Percentiles rank a stretch among this genome's conserved stretches.
These are phyloP conservation scores for Coniferiporia weirii DNA, from an alignment of 1,284 basidiomycete species.

Conservation along the genomic window DNA sequence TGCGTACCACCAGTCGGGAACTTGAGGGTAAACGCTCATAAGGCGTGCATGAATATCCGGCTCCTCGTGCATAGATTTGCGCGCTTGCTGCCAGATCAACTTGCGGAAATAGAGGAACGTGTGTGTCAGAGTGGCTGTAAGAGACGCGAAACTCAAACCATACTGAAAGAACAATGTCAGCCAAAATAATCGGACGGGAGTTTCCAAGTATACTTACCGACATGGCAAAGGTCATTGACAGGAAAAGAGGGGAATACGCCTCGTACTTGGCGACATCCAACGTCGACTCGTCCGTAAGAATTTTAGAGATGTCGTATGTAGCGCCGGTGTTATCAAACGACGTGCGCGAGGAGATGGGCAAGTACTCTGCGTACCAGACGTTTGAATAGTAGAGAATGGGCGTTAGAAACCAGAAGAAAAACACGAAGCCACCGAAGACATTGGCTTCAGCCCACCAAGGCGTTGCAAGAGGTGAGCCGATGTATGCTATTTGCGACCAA, in stretches of 20 bases:
- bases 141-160: constrained; percentile 55
- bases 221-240: constrained; percentile 24
- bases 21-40: constrained; percentile 73
- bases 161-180: constrained; percentile 42
- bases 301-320: constrained; percentile 31
- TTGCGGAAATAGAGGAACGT: constrained; percentile 77
- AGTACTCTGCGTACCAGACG: constrained; percentile 19
- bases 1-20: constrained; percentile 71
- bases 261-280: constrained; percentile 15
- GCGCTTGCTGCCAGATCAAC: constrained; percentile 63
- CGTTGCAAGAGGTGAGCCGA: constrained; percentile 54
- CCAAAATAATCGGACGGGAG: constrained; percentile 22
- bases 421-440: constrained; percentile 49
- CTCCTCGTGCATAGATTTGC: constrained; percentile 63
- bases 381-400: constrained; percentile 25
- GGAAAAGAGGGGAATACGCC: constrained; percentile 14
- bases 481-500: constrained; percentile 64
- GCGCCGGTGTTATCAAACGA: constrained; percentile 22
- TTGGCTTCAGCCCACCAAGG: constrained; percentile 53
- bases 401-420: constrained; percentile 48
- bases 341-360: constrained; percentile 4
- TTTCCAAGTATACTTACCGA: constrained; percentile 34
- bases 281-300: constrained; percentile 15
- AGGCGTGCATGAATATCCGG: constrained; percentile 80
- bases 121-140: constrained; percentile 65